Percentiles rank a stretch among this genome's conserved stretches.
Conservation (phyloP, 345 rosid genomes). For the Eucalyptus sp. region DNA sequence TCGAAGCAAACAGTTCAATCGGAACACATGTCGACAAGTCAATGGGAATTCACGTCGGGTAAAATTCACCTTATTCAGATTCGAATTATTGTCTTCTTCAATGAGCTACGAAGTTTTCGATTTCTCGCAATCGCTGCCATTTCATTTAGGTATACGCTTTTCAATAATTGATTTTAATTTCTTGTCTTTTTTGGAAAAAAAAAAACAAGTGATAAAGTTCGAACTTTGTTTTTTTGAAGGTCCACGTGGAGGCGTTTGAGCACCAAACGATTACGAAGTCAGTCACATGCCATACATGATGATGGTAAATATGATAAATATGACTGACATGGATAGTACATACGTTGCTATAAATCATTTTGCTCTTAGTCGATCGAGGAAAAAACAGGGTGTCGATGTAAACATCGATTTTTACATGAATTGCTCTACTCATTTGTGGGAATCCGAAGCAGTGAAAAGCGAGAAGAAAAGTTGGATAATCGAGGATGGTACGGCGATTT, state of each 20-base stretch:
- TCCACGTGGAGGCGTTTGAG: not conserved
- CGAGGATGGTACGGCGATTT: rapidly evolving
- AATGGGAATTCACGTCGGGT: not conserved
- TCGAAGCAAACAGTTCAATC: not conserved
- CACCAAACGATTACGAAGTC: not conserved
- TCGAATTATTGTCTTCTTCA: not conserved
- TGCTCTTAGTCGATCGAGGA: rapidly evolving
- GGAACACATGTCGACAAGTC: not conserved
- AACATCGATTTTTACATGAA: not conserved
- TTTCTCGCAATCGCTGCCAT: not conserved
- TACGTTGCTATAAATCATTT: rapidly evolving
- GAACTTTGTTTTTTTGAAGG: not conserved
- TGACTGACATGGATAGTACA: not conserved
- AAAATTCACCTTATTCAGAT: not conserved
- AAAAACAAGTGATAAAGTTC: not conserved
- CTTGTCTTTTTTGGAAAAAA: not conserved
- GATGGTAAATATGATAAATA: no score
- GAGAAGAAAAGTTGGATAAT: rapidly evolving
- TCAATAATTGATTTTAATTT: not conserved
- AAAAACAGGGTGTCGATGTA: rapidly evolving
- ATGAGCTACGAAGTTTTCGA: not conserved
- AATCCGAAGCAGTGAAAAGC: not conserved
- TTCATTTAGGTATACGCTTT: not conserved
- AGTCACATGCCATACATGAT: not conserved
- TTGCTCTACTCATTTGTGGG: rapidly evolving